These are phyloP conservation scores for Creolimax fragrantissima DNA, from an alignment of 78 protist genomes.

Conservation along the genomic window DNA sequence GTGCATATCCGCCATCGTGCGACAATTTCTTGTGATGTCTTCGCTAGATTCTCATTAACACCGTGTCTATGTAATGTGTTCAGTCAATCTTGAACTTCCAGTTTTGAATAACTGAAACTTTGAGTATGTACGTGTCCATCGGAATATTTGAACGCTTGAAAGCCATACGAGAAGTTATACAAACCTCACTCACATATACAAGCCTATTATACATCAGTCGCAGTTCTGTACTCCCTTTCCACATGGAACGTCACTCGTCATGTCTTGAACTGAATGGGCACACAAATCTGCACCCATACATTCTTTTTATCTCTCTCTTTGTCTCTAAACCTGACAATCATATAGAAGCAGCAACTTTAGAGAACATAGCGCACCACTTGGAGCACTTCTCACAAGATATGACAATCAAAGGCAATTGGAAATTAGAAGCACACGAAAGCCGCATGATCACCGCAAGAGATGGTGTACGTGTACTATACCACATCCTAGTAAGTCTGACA, in stretches of 20 bases:
- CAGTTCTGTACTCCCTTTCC: background rate
- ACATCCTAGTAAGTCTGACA: background rate
- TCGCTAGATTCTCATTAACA: background rate
- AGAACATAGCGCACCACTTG: background rate
- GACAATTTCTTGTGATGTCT: background rate
- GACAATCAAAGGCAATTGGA: background rate
- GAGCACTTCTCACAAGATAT: background rate
- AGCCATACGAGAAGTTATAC: background rate
- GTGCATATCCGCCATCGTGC: no score
- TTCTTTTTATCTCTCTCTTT: background rate
- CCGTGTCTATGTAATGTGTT: background rate
- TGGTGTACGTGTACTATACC: background rate
- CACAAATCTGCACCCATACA: background rate
- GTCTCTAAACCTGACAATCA: no score
- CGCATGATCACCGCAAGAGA: background rate
- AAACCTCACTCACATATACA: background rate
- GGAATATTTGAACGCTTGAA: no score
- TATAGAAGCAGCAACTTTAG: background rate
- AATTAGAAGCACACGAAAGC: background rate
- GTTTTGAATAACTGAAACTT: background rate
- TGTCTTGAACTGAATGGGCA: background rate
- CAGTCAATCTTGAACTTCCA: background rate
- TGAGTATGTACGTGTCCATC: background rate
- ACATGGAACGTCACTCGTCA: background rate
- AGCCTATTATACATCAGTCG: background rate